A percentile compares a stretch with the other conserved stretches of the same genome.
Conservation (phyloP, 1,284 basidiomycete species). For the Exobasidium rhododendri region DNA sequence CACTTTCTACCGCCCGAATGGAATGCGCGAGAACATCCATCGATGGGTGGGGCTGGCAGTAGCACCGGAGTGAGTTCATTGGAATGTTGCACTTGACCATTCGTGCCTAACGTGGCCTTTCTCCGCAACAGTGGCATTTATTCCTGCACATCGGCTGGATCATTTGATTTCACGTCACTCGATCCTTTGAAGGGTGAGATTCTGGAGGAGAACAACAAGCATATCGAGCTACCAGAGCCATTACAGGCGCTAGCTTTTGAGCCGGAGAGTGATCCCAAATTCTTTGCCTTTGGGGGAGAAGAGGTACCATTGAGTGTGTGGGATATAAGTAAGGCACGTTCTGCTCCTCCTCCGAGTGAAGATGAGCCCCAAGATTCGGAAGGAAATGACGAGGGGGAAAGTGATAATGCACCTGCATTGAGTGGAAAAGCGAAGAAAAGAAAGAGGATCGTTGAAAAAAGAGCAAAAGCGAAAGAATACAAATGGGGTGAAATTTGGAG, state of each 20-base stretch:
- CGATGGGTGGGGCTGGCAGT: conserved; percentile 40
- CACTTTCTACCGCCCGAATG: not conserved
- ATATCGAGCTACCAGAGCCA: conserved; percentile 32
- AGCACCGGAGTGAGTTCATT: conserved; percentile 3
- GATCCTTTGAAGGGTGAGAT: not conserved
- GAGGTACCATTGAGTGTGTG: conserved; percentile 42
- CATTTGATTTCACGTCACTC: conserved; percentile 22
- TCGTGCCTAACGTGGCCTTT: no score
- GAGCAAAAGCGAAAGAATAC: conserved; percentile 33
- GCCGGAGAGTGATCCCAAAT: conserved; percentile 28
- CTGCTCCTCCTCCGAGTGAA: not conserved
- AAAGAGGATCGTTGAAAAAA: conserved; percentile 35
- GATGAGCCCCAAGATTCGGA: not conserved
- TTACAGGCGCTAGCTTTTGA: conserved; percentile 33
- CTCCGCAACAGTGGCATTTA: conserved; percentile 33
- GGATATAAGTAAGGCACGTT: conserved; percentile 21
- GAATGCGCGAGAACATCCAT: conserved; percentile 42
- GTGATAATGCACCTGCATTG: conserved; percentile 17
- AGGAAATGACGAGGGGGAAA: conserved; percentile 17
- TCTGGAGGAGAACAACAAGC: not conserved
- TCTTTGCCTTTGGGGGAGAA: conserved; percentile 41
- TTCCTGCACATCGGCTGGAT: conserved; percentile 31
- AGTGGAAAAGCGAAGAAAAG: conserved; percentile 37
- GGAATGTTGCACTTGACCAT: no score
- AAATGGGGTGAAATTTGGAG: conserved; percentile 43